Base-by-base conservation (phyloP, 192 early-diverging fungal genomes). In the Borealophlyctis nickersoniae region DNA sequence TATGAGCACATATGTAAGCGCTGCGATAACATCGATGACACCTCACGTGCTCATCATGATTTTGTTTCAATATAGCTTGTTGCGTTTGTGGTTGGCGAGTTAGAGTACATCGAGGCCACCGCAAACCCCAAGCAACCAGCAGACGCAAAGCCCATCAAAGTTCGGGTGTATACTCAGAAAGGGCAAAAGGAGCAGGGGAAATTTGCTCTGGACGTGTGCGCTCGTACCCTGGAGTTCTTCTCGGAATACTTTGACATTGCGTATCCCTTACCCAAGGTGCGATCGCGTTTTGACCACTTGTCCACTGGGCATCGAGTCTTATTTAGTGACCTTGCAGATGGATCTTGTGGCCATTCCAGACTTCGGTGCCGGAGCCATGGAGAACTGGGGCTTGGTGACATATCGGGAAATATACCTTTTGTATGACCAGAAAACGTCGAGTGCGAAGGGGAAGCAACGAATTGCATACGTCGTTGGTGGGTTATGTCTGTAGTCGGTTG, bases 371-470 rank as follows among this genome's bases (percentile, higher is more conserved):
- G 90, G 91, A 7, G 81, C 81, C 16, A 95, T 98, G 95, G 93
- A 95, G 77, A 98, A 98, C 81, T 98, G 95, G 95, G 95, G 95
- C 60, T 76, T 96, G 29, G 84, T 98, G 33, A 98, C 95, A 4
- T 96, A 92, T 69, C 85, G 94, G 49, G 87, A 90, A 30, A 82
- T 90, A 22, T 86, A 84, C 14, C 76, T 98, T 33, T 75, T 98
- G n/a, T 89, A 88, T 67, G 92, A 95, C 76, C 87, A 87, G 62
- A 84, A 88, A 65, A 81, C 73, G 13, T 88, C 91, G 30, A 83
- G 84, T 63, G 84, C 86, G 22, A 77, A 73, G 31, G 83, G 81
- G 67, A 96, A 94, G 79, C 83, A 92, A 74, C 76, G 80, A 28
- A 87, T 94, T 64, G 91, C 93, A 34, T 91, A 92, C 61, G 89